Conservation (phyloP, 768 basidiomycete species). For the Panaeolus cyanescens region DNA sequence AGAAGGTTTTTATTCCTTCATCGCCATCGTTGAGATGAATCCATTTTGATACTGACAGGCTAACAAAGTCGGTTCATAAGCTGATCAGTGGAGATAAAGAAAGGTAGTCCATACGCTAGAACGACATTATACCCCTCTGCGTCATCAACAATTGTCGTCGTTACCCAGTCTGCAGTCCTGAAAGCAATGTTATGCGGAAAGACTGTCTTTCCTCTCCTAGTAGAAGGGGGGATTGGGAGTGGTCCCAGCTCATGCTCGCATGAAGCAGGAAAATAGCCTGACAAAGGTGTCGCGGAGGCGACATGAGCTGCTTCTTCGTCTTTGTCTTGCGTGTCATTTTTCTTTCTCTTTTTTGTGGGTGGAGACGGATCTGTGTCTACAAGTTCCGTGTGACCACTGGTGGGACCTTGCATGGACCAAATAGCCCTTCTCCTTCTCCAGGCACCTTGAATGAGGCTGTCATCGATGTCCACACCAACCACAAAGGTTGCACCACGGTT, state of each 20-base stretch:
- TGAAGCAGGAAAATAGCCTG: constrained; percentile 74
- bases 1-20: constrained; percentile 67
- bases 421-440: constrained; percentile 71
- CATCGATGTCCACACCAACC: constrained; percentile 86
- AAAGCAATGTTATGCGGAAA: constrained; percentile 87
- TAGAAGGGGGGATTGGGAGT: constrained; percentile 62
- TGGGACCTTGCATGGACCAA: constrained; percentile 68
- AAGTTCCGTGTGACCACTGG: not conserved
- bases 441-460: constrained; percentile 69
- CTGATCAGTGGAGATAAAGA: not conserved
- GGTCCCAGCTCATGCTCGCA: constrained; percentile 77
- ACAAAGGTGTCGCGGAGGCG: not conserved
- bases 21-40: constrained; percentile 86
- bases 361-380: not conserved
- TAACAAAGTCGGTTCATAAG: constrained; percentile 24
- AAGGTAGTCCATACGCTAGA: constrained; percentile 59
- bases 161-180: constrained; percentile 74
- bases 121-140: constrained; percentile 72
- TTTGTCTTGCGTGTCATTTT: not conserved
- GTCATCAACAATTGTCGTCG: constrained; percentile 55
- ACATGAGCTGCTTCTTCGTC: not conserved
- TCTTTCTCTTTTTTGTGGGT: constrained; percentile 24
- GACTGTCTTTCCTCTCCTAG: constrained; percentile 26
- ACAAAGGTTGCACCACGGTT: constrained; percentile 62
- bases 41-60: constrained; percentile 91